Evolutionary conservation across 1,284 basidiomycete species (phyloP), one percentile per base, ranked within the genome.

Genomic region (Ceratobasidium sp.): DNA sequence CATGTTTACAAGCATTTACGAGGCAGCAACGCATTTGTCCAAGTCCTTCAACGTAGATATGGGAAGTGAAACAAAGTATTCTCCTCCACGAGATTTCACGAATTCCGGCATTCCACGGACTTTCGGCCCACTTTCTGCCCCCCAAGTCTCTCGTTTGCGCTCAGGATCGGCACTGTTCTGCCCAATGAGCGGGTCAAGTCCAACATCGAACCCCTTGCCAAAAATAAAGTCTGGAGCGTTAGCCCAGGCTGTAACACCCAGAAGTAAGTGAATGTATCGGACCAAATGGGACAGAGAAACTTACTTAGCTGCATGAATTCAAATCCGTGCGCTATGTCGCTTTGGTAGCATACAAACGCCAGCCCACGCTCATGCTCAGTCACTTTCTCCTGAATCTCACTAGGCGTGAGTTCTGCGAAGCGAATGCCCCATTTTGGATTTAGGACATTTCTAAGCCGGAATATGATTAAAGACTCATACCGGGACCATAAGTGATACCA

Each of bases 401-500:
- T 27, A 10, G 20, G 50, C 29, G 20, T 13, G 17, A 53, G 4
- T 27, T 53, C 50, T 53, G 6, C 3, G 17, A 27, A 40, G 8
- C 38, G 17, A 17, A 8, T 40, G 10, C 17, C 17, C 10, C 38
- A 40, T 40, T 40, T 40, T 53, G 29, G 15, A 53, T 20, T 27
- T 8, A 20, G 29, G 29, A 29, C 29, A 22, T 27, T 52, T 25
- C 7, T 12, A 7, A 7, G 20, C 7, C 15, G 8, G 49, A 3
- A 52, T 27, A 3, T 49, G 22, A 7, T 49, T 49, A n/a, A n/a
- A 7, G 22, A 31, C 20, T 32, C 53, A 34, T 34, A 65, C 62
- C 62, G 1, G 31, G 22, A 10, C 62, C 62, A 35, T 53, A 65
- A 3, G 62, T 22, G 25, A 65, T 65, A 22, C 62, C 62, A 1